Evolutionary conservation across 2,329 filamentous ascomycete genomes (phyloP).

Genomic region (Colletotrichum spaethianum): DNA sequence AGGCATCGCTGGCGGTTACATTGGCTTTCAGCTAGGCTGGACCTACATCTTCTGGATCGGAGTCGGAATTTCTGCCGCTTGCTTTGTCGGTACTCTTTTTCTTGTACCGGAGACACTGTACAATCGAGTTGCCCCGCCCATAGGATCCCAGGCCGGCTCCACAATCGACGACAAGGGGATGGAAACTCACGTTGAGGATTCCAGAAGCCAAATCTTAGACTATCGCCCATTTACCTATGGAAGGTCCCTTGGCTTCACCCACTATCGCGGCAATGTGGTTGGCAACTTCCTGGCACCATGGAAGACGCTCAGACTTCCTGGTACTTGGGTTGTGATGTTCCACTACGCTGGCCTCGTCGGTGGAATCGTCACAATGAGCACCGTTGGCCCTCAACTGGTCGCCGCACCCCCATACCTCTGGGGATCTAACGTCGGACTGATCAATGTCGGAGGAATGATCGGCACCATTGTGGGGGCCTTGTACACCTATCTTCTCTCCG

Average conservation of each 20-base stretch:
- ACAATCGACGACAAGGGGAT: constrained; percentile 27
- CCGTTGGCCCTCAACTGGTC: constrained; percentile 51
- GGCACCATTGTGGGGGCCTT: constrained; percentile 49
- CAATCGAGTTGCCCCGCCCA: constrained; percentile 36
- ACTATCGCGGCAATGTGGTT: constrained; percentile 41
- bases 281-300: constrained; percentile 48
- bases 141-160: neutral
- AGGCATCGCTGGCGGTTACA: constrained; percentile 54
- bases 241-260: constrained; percentile 43
- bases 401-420: constrained; percentile 51
- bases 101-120: constrained; percentile 54
- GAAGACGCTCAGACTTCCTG: constrained; percentile 49
- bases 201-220: neutral
- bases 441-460: constrained; percentile 53
- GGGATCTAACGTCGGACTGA: constrained; percentile 50
- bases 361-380: constrained; percentile 52
- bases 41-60: constrained; percentile 51
- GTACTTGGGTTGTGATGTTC: constrained; percentile 54
- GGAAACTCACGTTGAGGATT: constrained; percentile 23
- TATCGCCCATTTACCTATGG: constrained; percentile 15
- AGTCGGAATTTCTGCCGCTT: constrained; percentile 45
- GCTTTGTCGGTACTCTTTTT: constrained; percentile 47
- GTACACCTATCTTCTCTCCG: constrained; percentile 47
- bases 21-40: constrained; percentile 51
- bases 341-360: constrained; percentile 56